phyloP scores from a whole-genome alignment of 306 rosid species.

The Dryas octopetala region DNA sequence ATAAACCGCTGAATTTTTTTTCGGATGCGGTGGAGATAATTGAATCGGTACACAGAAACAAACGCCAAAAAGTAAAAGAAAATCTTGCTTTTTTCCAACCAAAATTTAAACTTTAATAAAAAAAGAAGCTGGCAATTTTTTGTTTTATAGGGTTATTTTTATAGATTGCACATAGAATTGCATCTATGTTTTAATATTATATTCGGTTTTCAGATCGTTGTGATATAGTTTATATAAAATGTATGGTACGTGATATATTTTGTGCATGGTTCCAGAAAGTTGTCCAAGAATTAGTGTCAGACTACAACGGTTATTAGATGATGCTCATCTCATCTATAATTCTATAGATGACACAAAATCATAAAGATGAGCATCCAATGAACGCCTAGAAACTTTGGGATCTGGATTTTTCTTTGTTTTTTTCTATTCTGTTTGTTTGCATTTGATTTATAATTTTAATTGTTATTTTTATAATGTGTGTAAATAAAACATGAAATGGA shows the following conservation, averaged over 20 bases:
- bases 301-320: not conserved
- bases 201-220: not conserved
- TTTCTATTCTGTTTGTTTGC: too few species aligned
- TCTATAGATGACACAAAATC: too few species aligned
- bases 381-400: too few species aligned
- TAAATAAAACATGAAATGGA: too few species aligned
- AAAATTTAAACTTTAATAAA: not conserved
- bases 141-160: not conserved
- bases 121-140: not conserved
- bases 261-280: not conserved
- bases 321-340: not conserved
- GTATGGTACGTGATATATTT: not conserved
- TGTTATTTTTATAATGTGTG: too few species aligned
- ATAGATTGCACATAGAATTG: not conserved
- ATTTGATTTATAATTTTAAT: too few species aligned
- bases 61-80: too few species aligned
- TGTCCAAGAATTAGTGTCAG: not conserved
- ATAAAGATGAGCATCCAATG: too few species aligned
- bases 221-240: not conserved
- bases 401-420: too few species aligned
- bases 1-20: too few species aligned
- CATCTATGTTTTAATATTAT: not conserved
- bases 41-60: too few species aligned
- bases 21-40: too few species aligned
- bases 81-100: not conserved